Conservation (phyloP, 2,329 filamentous ascomycete genomes). For the Diplodia intermedia region DNA sequence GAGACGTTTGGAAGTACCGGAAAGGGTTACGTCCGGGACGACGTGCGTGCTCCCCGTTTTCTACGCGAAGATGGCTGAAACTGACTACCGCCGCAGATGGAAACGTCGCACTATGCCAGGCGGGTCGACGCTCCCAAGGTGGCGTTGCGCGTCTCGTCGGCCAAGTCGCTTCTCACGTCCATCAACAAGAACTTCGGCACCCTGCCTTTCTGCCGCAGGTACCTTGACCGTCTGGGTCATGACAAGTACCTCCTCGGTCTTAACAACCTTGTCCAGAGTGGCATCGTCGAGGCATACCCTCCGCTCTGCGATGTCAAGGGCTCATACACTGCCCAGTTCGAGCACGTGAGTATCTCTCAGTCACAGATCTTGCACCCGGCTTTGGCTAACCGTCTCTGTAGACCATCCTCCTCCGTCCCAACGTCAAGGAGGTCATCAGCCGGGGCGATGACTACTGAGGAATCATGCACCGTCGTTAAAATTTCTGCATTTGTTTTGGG, state of each 20-base stretch:
- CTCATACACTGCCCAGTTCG: slow-evolving; percentile 91
- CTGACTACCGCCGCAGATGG: slow-evolving; percentile 53
- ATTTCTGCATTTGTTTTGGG: not conserved
- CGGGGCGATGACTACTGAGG: slow-evolving; percentile 81
- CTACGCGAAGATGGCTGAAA: slow-evolving; percentile 1
- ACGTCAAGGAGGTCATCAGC: slow-evolving; percentile 84
- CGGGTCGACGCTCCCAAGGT: slow-evolving; percentile 75
- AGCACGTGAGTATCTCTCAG: slow-evolving; percentile 73
- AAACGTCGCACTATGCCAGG: slow-evolving; percentile 88
- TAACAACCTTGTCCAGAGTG: slow-evolving; percentile 82
- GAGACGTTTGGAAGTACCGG: slow-evolving; percentile 96
- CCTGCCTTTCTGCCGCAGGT: slow-evolving; percentile 86
- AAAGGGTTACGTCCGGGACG: slow-evolving; percentile 84
- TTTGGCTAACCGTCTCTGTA: slow-evolving; percentile 43
- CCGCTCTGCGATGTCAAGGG: slow-evolving; percentile 91
- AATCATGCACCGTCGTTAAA: not conserved
- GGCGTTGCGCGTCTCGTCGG: slow-evolving; percentile 77
- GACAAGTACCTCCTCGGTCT: slow-evolving; percentile 92
- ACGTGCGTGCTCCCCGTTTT: slow-evolving; percentile 61
- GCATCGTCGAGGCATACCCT: slow-evolving; percentile 89
- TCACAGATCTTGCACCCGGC: not conserved
- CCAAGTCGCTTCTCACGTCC: slow-evolving; percentile 82
- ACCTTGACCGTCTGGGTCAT: slow-evolving; percentile 89
- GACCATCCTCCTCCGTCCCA: slow-evolving; percentile 70
- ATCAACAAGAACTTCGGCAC: slow-evolving; percentile 98